Base-by-base conservation (phyloP, 768 basidiomycete genomes). In the Boletus eberwhitei region DNA sequence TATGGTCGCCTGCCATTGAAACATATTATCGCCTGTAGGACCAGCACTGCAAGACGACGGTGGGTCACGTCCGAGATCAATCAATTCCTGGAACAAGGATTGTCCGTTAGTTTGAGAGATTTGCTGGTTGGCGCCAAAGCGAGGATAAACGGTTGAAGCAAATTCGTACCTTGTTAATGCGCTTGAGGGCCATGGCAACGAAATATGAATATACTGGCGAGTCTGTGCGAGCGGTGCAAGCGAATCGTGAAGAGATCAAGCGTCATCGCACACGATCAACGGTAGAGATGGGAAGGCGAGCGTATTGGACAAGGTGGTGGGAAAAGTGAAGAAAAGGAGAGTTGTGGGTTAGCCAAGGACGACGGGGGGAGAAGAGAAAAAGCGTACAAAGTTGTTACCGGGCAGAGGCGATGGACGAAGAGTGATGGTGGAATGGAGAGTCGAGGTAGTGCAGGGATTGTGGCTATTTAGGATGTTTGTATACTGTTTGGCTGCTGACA, bases 41-140 rank as follows among this genome's bases (percentile, higher is more conserved):
- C 97, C 97, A 65, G 97, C 97, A 66, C 93, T 95, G 87, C 97
- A 99, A 53, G 97, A 98, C 50, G 95, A 94, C 64, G 97, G 97
- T 73, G 97, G 97, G 80, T 99, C 97, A 70, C 95, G 94, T 51
- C 95, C 95, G 74, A 99, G 95, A 80, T 99, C 97, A 74, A 91
- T 82, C 82, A 98, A 85, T 86, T 99, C 97, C 97, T 99, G 67
- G 44, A 69, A 26, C 5, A 4, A 26, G 14, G 21, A 8, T 19
- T 34, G 31, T 38, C 42, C 6, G 56, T 59, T 8, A 65, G 50
- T 8, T 13, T 11, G 19, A 22, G 8, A 21, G 12, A 8, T 9
- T 47, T 7, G 14, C 5, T 2, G 31, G 13, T 11, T 32, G 59
- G 59, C 61, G 60, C 58, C 53, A 8, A 9, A 4, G 46, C 13